A percentile compares a stretch with the other conserved stretches of the same genome.
These are phyloP conservation scores for Stemphylium vesicarium DNA, from an alignment of 2,329 filamentous ascomycete species.

Conservation along the genomic window DNA sequence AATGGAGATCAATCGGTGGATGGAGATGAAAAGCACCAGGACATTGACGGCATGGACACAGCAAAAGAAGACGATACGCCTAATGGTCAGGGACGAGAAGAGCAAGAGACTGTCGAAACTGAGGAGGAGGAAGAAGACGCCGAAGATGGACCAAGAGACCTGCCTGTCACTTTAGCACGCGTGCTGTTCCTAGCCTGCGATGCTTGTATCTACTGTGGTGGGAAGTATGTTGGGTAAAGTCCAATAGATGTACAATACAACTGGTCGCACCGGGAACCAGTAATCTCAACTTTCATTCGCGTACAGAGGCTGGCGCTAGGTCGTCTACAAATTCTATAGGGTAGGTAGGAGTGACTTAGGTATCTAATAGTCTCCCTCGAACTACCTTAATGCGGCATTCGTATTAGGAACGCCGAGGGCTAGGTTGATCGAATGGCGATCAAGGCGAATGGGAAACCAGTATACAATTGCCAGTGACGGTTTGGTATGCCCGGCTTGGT, in stretches of 20 bases:
- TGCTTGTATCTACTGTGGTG: conserved; percentile 48
- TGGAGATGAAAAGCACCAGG: not conserved
- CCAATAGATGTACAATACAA: not conserved
- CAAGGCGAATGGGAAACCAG: too few relatives aligned
- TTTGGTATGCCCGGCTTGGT: too few relatives aligned
- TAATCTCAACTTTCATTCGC: too few relatives aligned
- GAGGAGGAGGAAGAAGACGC: not conserved
- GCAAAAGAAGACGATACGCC: not conserved
- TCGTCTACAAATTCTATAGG: too few relatives aligned
- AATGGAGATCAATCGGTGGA: not conserved
- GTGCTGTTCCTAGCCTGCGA: conserved; percentile 46
- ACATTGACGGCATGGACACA: not conserved
- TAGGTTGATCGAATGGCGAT: too few relatives aligned
- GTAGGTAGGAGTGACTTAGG: too few relatives aligned
- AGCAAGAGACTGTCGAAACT: not conserved
- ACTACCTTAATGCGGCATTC: too few relatives aligned
- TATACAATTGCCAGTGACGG: too few relatives aligned
- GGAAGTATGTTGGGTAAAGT: conserved; percentile 41
- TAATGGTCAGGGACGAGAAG: not conserved
- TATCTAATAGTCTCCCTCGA: too few relatives aligned
- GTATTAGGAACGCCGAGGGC: too few relatives aligned
- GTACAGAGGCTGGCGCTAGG: too few relatives aligned
- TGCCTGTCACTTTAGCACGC: conserved; percentile 33
- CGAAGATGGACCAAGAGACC: not conserved
- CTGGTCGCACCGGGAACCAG: too few relatives aligned